Conservation (phyloP, 176 grass and related monocot species). For the Triticum aestivum region IWGSC_CS_RefSeq_v2.1 NC_057813.1:123048009-123048508, state of each 20-base stretch:
- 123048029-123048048: neutral
- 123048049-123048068: neutral
- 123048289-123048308: neutral
- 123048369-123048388: slow-evolving; percentile 17
- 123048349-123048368: slow-evolving; percentile 14
- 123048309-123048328: neutral
- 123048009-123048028: neutral
- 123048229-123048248: neutral
- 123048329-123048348: slow-evolving; percentile 7
- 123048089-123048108: neutral
- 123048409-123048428: neutral
- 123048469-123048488: slow-evolving; percentile 36
- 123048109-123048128: neutral
- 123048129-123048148: neutral
- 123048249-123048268: neutral
- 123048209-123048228: neutral
- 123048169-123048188: neutral
- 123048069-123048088: neutral
- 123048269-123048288: neutral
- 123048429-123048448: slow-evolving; percentile 34
- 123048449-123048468: slow-evolving; percentile 11
- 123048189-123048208: neutral
- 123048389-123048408: slow-evolving; percentile 22
- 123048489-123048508: slow-evolving; percentile 11
- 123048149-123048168: neutral